Evolutionary conservation across 2,329 filamentous ascomycete genomes (phyloP).

Genomic region (Byssochlamys sp.): DNA sequence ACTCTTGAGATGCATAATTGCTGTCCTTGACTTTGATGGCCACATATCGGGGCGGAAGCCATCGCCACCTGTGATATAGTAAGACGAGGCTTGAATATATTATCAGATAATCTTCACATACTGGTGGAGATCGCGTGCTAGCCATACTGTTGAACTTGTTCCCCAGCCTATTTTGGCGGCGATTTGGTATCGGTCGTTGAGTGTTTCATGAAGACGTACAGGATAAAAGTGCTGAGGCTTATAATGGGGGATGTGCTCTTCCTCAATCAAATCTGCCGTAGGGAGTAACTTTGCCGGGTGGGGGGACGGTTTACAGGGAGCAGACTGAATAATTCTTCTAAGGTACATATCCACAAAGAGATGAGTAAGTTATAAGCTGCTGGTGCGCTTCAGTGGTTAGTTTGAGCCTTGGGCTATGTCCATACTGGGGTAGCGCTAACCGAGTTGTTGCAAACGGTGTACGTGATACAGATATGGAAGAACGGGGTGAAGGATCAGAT

Average conservation of each 20-base stretch:
- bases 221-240: background rate
- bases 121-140: constrained; percentile 23
- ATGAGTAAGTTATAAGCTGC: background rate
- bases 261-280: background rate
- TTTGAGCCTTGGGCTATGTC: too few relatives aligned
- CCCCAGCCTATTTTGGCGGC: constrained; percentile 33
- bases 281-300: background rate
- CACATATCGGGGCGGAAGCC: background rate
- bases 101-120: constrained; percentile 7
- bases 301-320: too few relatives aligned
- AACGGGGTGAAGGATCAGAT: too few relatives aligned
- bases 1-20: background rate
- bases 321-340: too few relatives aligned
- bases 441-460: too few relatives aligned
- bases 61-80: background rate
- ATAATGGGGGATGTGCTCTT: background rate
- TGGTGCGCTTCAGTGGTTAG: background rate
- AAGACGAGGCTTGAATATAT: constrained; percentile 4
- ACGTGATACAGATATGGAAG: too few relatives aligned
- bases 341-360: background rate
- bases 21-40: background rate
- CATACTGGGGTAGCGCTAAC: too few relatives aligned
- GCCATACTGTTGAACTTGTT: constrained; percentile 33
- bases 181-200: constrained; percentile 28
- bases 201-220: constrained; percentile 4